Evolutionary conservation across 805 yeast genomes (phyloP), one percentile per base, ranked within the genome.

Genomic region (Candida ponderosae): DNA sequence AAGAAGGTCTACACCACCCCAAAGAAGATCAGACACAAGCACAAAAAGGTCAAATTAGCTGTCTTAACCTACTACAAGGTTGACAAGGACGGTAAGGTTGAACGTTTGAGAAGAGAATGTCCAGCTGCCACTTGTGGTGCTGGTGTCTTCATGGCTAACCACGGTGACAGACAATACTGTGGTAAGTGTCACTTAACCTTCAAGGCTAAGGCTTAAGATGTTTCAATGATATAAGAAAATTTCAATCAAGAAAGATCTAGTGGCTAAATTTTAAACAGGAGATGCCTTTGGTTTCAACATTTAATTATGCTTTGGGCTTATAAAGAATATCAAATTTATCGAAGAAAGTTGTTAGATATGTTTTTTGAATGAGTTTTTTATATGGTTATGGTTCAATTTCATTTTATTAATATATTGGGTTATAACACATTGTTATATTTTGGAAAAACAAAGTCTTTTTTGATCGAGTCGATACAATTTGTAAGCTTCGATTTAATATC

Each of bases 1-100:
- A 93, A 93, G 96, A 90, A 90, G 95, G 97, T 88, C 68, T 93
- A 90, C 90, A 90, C 97, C 76, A 90, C 97, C 67, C 98, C 98
- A 79, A 93, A 93, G 89, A 94, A 89, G 84, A 86, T 93, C 77
- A 86, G 75, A 77, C 97, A 93, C 94, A 89, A 88, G 84, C 96
- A 87, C 84, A 93, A 85, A 86, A 93, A 90, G 81, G 86, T 85
- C 74, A 93, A 93, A 85, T 80, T 93, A 66, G 97, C 97, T 72
- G 97, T 93, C 70, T 84, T 93, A 71, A 88, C 94, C 67, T 93
- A 90, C 93, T 93, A 89, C 88, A 89, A 90, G 81, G 97, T 93
- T 63, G 95, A 88, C 72, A 85, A 82, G 67, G 98, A 93, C 62
- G 98, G 98, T 62, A 83, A 87, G 71, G 96, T 93, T 63, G 90